These are phyloP conservation scores for Gilbertella persicaria DNA, from an alignment of 371 early-diverging fungal genomes.

Conservation along the genomic window DNA sequence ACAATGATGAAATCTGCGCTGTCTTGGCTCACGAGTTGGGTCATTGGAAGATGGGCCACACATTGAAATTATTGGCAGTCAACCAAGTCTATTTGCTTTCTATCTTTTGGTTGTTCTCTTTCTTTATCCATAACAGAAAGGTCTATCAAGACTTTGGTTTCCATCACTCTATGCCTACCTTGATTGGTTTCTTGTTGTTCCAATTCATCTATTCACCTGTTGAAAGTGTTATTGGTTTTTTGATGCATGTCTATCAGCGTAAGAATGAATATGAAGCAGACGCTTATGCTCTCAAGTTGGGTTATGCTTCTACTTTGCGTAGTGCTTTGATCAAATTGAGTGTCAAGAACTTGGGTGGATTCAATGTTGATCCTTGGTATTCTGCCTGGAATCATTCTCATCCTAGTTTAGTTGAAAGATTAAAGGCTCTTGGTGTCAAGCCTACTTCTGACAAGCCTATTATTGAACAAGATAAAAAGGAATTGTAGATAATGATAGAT, in stretches of 20 bases:
- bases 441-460: conserved; percentile 47
- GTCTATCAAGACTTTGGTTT: conserved; percentile 91
- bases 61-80: conserved; percentile 71
- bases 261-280: conserved; percentile 97
- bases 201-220: conserved; percentile 79
- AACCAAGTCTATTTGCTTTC: conserved; percentile 77
- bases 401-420: conserved; percentile 92
- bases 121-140: conserved; percentile 65
- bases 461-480: conserved; percentile 31
- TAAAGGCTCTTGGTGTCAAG: conserved; percentile 66
- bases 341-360: conserved; percentile 86
- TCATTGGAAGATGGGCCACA: conserved; percentile 94
- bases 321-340: conserved; percentile 90
- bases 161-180: conserved; percentile 61
- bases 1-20: conserved; percentile 90
- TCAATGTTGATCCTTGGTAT: conserved; percentile 90
- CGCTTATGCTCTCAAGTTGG: conserved; percentile 88
- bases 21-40: conserved; percentile 97
- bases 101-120: conserved; percentile 86
- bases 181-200: conserved; percentile 91
- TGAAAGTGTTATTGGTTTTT: conserved; percentile 75
- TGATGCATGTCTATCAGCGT: conserved; percentile 83
- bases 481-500: conserved; percentile 8
- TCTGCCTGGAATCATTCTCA: conserved; percentile 95
- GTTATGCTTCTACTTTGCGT: conserved; percentile 77